Evolutionary conservation across 2,329 filamentous ascomycete species (phyloP).

Genomic region (Alternaria sp.): DNA sequence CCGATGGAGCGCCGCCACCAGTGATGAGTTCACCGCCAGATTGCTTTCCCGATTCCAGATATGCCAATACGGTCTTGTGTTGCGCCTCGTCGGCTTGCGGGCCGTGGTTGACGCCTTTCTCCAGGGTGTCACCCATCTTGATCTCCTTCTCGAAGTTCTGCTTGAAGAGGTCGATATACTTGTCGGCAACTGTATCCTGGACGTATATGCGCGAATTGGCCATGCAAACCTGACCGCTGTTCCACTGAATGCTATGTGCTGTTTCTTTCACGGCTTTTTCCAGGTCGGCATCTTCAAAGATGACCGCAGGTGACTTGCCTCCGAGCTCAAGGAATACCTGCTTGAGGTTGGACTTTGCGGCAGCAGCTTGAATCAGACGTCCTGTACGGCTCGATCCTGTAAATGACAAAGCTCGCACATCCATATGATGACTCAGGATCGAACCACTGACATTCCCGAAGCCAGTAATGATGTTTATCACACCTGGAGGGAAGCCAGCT

Average conservation of each 20-base stretch:
- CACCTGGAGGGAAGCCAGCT: slow-evolving; percentile 82
- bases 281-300: slow-evolving; percentile 81
- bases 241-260: slow-evolving; percentile 60
- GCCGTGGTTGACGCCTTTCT: slow-evolving; percentile 74
- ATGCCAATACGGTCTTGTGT: slow-evolving; percentile 58
- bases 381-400: slow-evolving; percentile 86
- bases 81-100: slow-evolving; percentile 63
- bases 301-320: slow-evolving; percentile 85
- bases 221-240: slow-evolving; percentile 69
- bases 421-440: slow-evolving; percentile 77
- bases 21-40: slow-evolving; percentile 56
- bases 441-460: slow-evolving; percentile 82
- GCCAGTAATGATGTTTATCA: slow-evolving; percentile 83
- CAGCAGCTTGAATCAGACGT: slow-evolving; percentile 77
- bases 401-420: slow-evolving; percentile 84
- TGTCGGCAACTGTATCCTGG: slow-evolving; percentile 60
- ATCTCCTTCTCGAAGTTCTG: slow-evolving; percentile 40
- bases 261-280: slow-evolving; percentile 72
- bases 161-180: slow-evolving; percentile 54
- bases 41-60: slow-evolving; percentile 72
- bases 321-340: slow-evolving; percentile 86
- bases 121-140: slow-evolving; percentile 66
- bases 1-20: slow-evolving; percentile 41
- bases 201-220: slow-evolving; percentile 68
- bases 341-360: slow-evolving; percentile 83